Conservation (phyloP, 345 rosid species). For the Eucalyptus microcorys region DNA sequence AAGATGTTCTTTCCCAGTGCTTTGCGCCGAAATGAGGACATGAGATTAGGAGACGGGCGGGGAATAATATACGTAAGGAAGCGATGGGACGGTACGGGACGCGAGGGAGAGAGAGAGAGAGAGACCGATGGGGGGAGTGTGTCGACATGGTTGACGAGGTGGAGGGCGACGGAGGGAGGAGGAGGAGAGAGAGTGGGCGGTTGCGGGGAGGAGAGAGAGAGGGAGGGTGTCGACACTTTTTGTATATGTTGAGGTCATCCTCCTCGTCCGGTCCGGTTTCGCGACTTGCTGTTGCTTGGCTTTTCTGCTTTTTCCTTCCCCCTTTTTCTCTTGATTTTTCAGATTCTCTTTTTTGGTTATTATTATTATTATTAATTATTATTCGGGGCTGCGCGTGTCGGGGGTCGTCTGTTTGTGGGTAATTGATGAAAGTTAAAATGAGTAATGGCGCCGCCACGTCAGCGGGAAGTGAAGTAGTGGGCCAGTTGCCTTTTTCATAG, state of each 20-base stretch:
- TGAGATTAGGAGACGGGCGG: fast-evolving
- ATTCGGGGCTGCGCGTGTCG: neutral
- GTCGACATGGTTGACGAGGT: neutral
- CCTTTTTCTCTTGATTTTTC: neutral
- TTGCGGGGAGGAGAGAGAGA: neutral
- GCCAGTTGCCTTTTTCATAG: neutral
- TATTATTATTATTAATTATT: no score
- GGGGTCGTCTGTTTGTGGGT: neutral
- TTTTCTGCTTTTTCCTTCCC: no score
- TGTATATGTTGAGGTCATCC: neutral
- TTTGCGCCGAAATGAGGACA: neutral
- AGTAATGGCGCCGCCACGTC: neutral
- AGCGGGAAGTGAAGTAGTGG: neutral
- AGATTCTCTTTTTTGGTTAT: neutral
- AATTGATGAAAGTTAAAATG: neutral
- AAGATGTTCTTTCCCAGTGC: neutral
- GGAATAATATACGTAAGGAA: neutral
- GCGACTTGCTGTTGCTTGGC: no score
- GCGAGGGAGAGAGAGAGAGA: neutral
- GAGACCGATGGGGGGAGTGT: neutral
- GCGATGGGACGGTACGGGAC: neutral
- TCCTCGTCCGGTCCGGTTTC: neutral
- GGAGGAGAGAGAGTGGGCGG: neutral
- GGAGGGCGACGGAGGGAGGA: neutral
- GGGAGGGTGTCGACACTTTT: conserved; percentile 15